Percentiles rank a stretch among this genome's conserved stretches.
Conservation (phyloP, 169 alveolate genomes). For the Cryptosporidium muris region DNA sequence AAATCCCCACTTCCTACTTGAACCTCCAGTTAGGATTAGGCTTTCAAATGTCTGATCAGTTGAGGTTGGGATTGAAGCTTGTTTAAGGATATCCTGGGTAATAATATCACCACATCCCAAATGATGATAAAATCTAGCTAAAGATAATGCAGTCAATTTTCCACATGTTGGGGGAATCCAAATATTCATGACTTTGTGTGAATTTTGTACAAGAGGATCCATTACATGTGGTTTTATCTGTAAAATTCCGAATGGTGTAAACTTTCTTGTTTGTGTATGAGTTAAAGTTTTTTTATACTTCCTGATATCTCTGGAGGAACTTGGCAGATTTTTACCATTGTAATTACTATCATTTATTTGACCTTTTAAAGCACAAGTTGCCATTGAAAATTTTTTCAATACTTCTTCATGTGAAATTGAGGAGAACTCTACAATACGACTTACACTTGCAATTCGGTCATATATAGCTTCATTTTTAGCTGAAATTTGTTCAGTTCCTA, state of each 20-base stretch:
- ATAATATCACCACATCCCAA: slow-evolving; percentile 35
- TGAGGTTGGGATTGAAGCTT: slow-evolving; percentile 38
- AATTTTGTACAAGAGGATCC: slow-evolving; percentile 75
- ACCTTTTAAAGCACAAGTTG: background rate
- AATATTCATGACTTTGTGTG: slow-evolving; percentile 74
- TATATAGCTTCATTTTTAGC: background rate
- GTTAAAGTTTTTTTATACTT: background rate
- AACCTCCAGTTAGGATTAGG: slow-evolving; percentile 73
- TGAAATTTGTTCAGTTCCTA: background rate
- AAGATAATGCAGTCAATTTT: slow-evolving; percentile 73
- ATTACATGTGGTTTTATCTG: slow-evolving; percentile 73
- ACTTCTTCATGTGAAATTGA: slow-evolving; percentile 13
- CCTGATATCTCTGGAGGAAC: background rate
- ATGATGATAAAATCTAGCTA: slow-evolving; percentile 72
- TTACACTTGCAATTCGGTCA: slow-evolving; percentile 26
- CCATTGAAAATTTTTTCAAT: slow-evolving; percentile 1
- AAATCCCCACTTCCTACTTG: slow-evolving; percentile 76
- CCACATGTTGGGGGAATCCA: slow-evolving; percentile 78
- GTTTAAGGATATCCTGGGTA: slow-evolving; percentile 11
- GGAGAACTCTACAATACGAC: slow-evolving; percentile 8
- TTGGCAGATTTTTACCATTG: background rate
- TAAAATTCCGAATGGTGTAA: slow-evolving; percentile 70
- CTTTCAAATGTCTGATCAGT: slow-evolving; percentile 74
- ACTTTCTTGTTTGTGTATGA: slow-evolving; percentile 16
- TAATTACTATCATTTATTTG: background rate